Evolutionary conservation across 257 asterid genomes (phyloP), one percentile per base, ranked within the genome.

Genomic region (Dorcoceras hygrometricum): DNA sequence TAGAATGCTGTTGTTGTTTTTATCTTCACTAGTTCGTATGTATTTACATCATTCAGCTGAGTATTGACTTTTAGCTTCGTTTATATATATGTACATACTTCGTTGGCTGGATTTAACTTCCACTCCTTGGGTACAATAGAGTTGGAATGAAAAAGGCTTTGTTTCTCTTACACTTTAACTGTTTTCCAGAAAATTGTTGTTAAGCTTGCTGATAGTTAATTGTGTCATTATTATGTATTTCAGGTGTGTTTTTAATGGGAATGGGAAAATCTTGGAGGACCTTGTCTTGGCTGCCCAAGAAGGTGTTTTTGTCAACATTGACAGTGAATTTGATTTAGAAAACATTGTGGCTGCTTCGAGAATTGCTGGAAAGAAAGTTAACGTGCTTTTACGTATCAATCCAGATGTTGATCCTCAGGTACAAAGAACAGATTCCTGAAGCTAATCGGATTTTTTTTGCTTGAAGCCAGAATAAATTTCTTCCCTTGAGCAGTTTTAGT

Each of bases 371-470:
- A 93, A 90, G 81, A 80, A 79, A 76, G 95, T 88, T 67, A 86
- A 93, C 28, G 97, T 90, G 76, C 81, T 93, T 23, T 74, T 93
- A 43, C 89, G 97, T 16, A 93, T 93, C 70, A 93, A 93, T 81
- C 99, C 99, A 0, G 95, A 93, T 59, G 99, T 90, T 73, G 99
- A 93, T 78, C 99, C 99, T 71, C 95, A 93, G 99, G 98, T 93
- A 87, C 31, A 59, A 3, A 57, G 14, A 19, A 25, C 46, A 50
- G 34, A 23, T 62, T 34, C 53, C 9, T 60, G 50, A 26, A 58
- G n/a, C 9, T 28, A 48, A 20, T 67, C 19, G 7, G 54, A 22
- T 46, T 46, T 6, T 18, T 46, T 16, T 3, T 46, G 54, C 54
- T 46, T 39, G 50, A 39, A 39, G 14, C 50, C 4, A 39, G n/a